phyloP scores from a whole-genome alignment of 148 eudicot species.

The Polygonum maritimum region DNA sequence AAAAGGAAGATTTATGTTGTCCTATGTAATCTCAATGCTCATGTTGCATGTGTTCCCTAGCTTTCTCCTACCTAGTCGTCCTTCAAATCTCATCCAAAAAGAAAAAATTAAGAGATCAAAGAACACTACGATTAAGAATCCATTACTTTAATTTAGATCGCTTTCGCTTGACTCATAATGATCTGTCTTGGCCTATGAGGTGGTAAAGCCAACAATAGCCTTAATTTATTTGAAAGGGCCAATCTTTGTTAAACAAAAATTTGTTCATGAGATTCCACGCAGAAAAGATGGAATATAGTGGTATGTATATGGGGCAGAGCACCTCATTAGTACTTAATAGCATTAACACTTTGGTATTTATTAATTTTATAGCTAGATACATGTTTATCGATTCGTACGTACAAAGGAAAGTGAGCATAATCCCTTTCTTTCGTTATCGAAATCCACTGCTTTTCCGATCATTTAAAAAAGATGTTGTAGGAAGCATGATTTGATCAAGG shows the following conservation, averaged over 20 bases:
- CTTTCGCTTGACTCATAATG: not conserved
- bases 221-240: not conserved
- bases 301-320: not conserved
- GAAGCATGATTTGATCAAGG: too few relatives aligned
- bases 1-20: conserved; percentile 1
- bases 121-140: too few relatives aligned
- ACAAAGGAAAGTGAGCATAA: not conserved
- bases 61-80: not conserved
- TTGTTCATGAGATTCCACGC: not conserved
- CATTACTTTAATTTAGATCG: not conserved
- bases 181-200: not conserved
- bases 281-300: not conserved
- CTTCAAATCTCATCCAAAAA: not conserved
- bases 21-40: not conserved
- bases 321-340: not conserved
- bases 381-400: not conserved
- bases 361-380: not conserved
- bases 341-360: not conserved
- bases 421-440: not conserved
- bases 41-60: not conserved
- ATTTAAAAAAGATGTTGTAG: too few relatives aligned
- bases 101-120: too few relatives aligned
- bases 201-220: not conserved
- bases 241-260: not conserved
- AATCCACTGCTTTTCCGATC: not conserved